These are phyloP conservation scores for Ustilago nuda DNA, from an alignment of 1,284 basidiomycete species.

Conservation along the genomic window DNA sequence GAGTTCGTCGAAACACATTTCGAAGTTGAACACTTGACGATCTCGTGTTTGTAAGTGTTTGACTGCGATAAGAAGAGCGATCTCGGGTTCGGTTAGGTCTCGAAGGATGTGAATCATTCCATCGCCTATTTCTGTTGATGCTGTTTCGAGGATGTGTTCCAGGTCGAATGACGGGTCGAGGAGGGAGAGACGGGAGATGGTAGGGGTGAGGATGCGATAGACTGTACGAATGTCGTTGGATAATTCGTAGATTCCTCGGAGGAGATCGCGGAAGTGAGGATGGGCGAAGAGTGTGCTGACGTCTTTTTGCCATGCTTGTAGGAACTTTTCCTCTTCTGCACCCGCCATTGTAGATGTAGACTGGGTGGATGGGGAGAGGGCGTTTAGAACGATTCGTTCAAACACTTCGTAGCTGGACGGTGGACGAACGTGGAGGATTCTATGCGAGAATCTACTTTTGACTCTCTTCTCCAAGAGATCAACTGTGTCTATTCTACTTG, in stretches of 20 bases:
- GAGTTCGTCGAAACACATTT: constrained; percentile 64
- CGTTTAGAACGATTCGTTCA: constrained; percentile 45
- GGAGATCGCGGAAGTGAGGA: constrained; percentile 24
- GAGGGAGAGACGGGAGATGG: constrained; percentile 17
- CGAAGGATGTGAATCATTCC: constrained; percentile 21
- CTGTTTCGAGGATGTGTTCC: constrained; percentile 19
- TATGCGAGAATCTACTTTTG: constrained; percentile 65
- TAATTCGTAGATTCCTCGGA: constrained; percentile 50
- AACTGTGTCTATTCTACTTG: constrained; percentile 57
- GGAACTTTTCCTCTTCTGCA: constrained; percentile 3
- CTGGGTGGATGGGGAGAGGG: constrained; percentile 11
- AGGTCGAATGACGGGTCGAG: constrained; percentile 18
- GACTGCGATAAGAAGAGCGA: constrained; percentile 62
- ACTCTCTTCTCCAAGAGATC: constrained; percentile 68
- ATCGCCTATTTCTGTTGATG: constrained; percentile 27
- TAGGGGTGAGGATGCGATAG: constrained; percentile 32
- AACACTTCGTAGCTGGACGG: constrained; percentile 39
- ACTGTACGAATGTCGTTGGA: constrained; percentile 53
- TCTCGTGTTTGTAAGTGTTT: constrained; percentile 63
- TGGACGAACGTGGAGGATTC: constrained; percentile 60
- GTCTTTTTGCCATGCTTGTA: constrained; percentile 36
- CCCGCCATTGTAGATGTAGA: background rate
- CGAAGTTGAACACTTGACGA: constrained; percentile 65
- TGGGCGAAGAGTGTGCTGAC: constrained; percentile 29
- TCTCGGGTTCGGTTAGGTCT: constrained; percentile 58